These are phyloP conservation scores for Dittrichia graveolens DNA, from an alignment of 129 eudicot genomes.

Conservation along the genomic window DNA sequence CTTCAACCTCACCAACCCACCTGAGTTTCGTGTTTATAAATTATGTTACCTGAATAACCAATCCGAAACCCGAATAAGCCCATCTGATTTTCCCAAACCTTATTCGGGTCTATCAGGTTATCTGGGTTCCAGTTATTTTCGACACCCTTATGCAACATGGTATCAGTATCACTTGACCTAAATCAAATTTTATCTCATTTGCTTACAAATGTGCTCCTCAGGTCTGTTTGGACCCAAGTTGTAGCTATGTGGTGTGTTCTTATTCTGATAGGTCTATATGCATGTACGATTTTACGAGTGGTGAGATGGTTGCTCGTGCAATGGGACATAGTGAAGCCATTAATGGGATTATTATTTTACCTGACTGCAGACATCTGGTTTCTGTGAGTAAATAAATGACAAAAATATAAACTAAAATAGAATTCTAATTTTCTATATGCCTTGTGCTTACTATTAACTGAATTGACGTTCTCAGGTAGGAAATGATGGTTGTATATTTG, in stretches of 20 bases:
- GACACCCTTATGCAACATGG: neutral
- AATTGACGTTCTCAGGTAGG: conserved; percentile 50
- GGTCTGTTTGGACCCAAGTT: conserved; percentile 66
- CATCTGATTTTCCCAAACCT: no score
- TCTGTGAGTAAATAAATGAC: conserved; percentile 54
- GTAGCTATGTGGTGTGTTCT: conserved; percentile 69
- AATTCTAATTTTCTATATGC: neutral
- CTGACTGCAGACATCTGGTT: conserved; percentile 73
- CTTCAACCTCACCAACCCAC: no score
- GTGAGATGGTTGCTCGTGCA: conserved; percentile 65
- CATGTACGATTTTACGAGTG: conserved; percentile 57
- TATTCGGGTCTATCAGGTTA: no score
- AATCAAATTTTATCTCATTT: conserved; percentile 1
- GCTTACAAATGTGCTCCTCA: conserved; percentile 37
- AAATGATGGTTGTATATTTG: conserved; percentile 65
- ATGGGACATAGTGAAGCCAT: conserved; percentile 61
- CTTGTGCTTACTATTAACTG: conserved; percentile 14
- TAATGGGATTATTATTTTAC: conserved; percentile 63
- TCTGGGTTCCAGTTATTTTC: no score
- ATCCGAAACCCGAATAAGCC: no score
- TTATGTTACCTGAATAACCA: no score
- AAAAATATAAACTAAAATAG: neutral
- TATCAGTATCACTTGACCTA: neutral
- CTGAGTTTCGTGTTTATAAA: no score
- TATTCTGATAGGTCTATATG: conserved; percentile 59